Evolutionary conservation across 1,139 yeast species (phyloP), one percentile per base, ranked within the genome.

Genomic region (Yamadazyma kanchanaburiensis): DNA sequence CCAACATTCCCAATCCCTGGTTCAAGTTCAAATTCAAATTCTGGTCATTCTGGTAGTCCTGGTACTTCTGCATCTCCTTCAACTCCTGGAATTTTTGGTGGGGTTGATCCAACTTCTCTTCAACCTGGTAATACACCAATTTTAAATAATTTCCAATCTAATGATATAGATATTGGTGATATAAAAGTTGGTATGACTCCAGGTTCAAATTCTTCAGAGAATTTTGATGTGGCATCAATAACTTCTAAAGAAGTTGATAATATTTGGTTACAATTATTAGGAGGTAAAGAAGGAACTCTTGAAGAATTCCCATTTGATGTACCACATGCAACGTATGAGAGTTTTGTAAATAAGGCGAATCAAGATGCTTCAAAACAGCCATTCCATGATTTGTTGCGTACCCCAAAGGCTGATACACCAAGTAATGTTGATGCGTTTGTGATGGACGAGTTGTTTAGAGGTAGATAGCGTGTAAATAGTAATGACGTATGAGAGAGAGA

Each of bases 261-360:
- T 15, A 29, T 34, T 19, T 34, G 38, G 38, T 11, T 34, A 5
- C 38, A 28, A 25, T 17, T 34, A 10, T 22, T 34, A 6, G 35
- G 33, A 6, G 33, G 18, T 5, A 29, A 30, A 24, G 26, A 22
- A 3, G 26, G 11, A 8, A 26, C 19, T 3, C 12, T n/a, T 5
- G 27, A 9, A 11, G 19, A 20, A 16, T 12, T 16, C 6, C 14
- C 11, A 13, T 16, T n/a, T 3, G 34, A 34, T 19, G 22, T 28
- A 6, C 34, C 37, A 6, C 37, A 25, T 21, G 13, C 15, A 2
- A 34, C 18, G 12, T 29, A 18, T 18, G 20, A 18, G 10, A 10
- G 20, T 18, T 18, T 18, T 10, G 10, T 10, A n/a, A n/a, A n/a
- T n/a, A n/a, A n/a, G n/a, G n/a, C n/a, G n/a, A n/a, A n/a, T n/a